Evolutionary conservation across 768 basidiomycete species (phyloP).

Genomic region (Gyrodon lividus): DNA sequence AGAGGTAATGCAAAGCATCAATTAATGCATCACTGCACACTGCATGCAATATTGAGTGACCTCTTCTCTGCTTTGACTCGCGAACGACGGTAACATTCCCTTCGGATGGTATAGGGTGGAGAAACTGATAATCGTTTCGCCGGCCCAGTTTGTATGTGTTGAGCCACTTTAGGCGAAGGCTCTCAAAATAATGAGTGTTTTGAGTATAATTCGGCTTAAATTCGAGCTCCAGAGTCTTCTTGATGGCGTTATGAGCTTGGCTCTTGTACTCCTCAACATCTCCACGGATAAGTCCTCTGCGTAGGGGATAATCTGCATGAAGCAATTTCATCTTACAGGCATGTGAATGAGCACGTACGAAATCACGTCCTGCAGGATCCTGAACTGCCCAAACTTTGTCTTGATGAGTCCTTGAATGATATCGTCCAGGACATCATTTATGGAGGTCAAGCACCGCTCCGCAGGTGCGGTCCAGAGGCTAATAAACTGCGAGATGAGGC

Average conservation of each 20-base stretch:
- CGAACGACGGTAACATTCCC: too few relatives aligned
- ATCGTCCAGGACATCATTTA: conserved; percentile 32
- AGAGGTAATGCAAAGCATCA: conserved; percentile 28
- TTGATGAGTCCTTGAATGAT: conserved; percentile 28
- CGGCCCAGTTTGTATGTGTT: conserved; percentile 21
- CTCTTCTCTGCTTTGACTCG: too few relatives aligned
- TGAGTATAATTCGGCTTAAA: conserved; percentile 38
- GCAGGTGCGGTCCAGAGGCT: conserved; percentile 38
- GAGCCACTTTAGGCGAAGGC: conserved; percentile 26
- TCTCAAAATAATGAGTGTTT: conserved; percentile 24
- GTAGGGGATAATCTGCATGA: not conserved
- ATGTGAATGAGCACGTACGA: conserved; percentile 27
- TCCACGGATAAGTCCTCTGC: conserved; percentile 26
- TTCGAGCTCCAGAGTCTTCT: conserved; percentile 41
- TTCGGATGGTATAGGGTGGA: too few relatives aligned
- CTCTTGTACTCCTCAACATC: conserved; percentile 32
- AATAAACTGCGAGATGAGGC: conserved; percentile 36
- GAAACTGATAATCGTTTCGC: too few relatives aligned
- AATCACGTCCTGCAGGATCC: conserved; percentile 32
- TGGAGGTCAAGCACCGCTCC: conserved; percentile 31
- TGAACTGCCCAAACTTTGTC: conserved; percentile 42
- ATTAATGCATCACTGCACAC: too few relatives aligned
- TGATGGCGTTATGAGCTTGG: conserved; percentile 25
- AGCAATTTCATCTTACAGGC: not conserved
- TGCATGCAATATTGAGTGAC: too few relatives aligned